Conservation (phyloP, 345 rosid species). For the Euphorbia tirucalli region DNA sequence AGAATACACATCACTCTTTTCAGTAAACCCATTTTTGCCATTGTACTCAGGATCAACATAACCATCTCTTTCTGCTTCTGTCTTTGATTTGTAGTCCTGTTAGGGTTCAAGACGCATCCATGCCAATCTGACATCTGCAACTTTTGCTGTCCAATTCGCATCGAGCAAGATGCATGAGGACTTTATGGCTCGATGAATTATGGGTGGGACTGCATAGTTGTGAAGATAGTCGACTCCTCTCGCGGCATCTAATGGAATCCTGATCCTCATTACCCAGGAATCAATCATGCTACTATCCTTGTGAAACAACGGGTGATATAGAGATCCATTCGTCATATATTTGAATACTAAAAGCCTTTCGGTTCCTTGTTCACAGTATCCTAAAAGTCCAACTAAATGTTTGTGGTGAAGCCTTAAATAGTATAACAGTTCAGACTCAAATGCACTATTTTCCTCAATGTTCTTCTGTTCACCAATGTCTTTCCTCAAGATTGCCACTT, state of each 20-base stretch:
- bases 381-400: constrained; percentile 82
- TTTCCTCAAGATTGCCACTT: constrained; percentile 81
- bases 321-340: constrained; percentile 81
- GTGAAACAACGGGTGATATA: constrained; percentile 64
- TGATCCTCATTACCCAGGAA: constrained; percentile 87
- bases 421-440: constrained; percentile 73
- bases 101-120: no score
- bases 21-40: no score
- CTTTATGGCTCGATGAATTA: no score
- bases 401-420: constrained; percentile 83
- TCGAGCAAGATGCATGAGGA: constrained; percentile 75
- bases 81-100: constrained; percentile 33
- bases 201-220: no score
- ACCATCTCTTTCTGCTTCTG: constrained; percentile 74
- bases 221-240: no score
- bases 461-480: constrained; percentile 60
- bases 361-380: constrained; percentile 72
- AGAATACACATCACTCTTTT: constrained; percentile 82
- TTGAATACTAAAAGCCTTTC: constrained; percentile 82
- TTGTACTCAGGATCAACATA: no score
- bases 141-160: constrained; percentile 61
- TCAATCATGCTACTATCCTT: constrained; percentile 55
- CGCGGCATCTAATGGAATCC: constrained; percentile 68
- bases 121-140: no score
- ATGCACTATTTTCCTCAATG: constrained; percentile 69